Evolutionary conservation across 345 rosid species (phyloP).

Genomic region (Hypericum androsaemum): DNA sequence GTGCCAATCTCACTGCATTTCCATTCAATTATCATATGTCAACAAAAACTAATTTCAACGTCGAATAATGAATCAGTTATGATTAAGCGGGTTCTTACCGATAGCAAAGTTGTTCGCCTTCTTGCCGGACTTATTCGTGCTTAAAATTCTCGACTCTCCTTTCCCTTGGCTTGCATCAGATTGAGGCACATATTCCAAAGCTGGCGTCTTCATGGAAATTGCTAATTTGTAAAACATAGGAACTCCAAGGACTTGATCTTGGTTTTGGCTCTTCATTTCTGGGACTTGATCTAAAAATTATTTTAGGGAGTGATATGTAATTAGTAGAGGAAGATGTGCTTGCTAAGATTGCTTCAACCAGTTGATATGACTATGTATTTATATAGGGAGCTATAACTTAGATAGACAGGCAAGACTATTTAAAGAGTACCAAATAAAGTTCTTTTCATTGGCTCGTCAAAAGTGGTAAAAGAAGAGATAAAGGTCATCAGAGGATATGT

Average conservation of each 20-base stretch:
- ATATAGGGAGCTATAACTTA: constrained; percentile 8
- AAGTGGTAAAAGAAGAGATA: constrained; percentile 9
- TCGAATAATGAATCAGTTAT: too few species aligned
- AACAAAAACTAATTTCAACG: too few species aligned
- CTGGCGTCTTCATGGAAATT: too few species aligned
- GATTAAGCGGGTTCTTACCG: too few species aligned
- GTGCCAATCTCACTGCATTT: constrained; percentile 32
- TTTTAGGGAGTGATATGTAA: too few species aligned
- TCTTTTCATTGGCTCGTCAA: constrained; percentile 20
- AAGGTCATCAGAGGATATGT: background rate
- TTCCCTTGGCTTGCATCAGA: too few species aligned
- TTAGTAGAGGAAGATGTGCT: background rate
- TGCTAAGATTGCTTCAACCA: background rate
- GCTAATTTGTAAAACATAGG: constrained; percentile 8
- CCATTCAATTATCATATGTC: too few species aligned
- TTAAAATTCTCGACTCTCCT: too few species aligned
- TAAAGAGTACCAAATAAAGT: constrained; percentile 4
- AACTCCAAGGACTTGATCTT: constrained; percentile 18
- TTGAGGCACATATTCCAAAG: too few species aligned
- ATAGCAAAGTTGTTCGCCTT: too few species aligned
- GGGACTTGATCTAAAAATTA: background rate
- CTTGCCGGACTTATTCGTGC: too few species aligned
- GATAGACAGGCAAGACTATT: constrained; percentile 10
- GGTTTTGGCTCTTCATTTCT: constrained; percentile 22
- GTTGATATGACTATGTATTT: background rate